Percentiles rank a stretch among this genome's conserved stretches.
phyloP scores from a whole-genome alignment of 1,284 basidiomycete genomes.

The Papiliotrema flavescens region DNA sequence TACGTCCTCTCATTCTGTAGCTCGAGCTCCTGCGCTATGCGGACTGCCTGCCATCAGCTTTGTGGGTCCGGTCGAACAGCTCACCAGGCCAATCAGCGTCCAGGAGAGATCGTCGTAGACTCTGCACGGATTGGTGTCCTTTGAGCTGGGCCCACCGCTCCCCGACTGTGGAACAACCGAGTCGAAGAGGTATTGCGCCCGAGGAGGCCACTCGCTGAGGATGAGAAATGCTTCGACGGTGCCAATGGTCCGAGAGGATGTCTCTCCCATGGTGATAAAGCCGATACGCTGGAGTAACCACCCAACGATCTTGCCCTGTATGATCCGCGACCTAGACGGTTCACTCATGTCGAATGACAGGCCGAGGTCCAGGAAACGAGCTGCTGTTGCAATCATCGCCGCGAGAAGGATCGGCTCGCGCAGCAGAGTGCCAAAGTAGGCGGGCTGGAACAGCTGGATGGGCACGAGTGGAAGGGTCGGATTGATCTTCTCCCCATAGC shows the following conservation, averaged over 20 bases:
- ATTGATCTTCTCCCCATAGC: conserved; percentile 16
- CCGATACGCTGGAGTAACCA: conserved; percentile 19
- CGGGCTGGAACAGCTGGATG: conserved; percentile 12
- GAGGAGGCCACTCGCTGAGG: conserved; percentile 22
- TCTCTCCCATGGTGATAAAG: conserved; percentile 16
- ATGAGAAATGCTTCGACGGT: conserved; percentile 23
- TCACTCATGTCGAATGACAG: conserved; percentile 12
- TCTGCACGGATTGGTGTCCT: conserved; percentile 10
- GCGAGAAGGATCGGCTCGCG: conserved; percentile 15
- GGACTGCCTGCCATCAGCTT: conserved; percentile 8
- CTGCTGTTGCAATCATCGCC: conserved; percentile 12
- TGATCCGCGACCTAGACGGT: conserved; percentile 8
- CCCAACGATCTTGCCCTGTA: conserved; percentile 10
- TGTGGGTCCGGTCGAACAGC: background rate
- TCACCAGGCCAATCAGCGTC: conserved; percentile 18
- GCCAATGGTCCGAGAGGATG: conserved; percentile 15
- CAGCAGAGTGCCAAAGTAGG: conserved; percentile 8
- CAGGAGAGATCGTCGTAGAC: conserved; percentile 21
- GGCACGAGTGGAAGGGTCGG: conserved; percentile 16
- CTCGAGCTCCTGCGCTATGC: conserved; percentile 19
- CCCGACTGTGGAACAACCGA: background rate
- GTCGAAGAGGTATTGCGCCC: conserved; percentile 12
- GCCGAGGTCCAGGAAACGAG: conserved; percentile 16
- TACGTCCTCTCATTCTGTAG: conserved; percentile 17
- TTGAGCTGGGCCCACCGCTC: background rate